A percentile compares a stretch with the other conserved stretches of the same genome.
Evolutionary conservation across 1,284 basidiomycete genomes (phyloP).

Genomic region (Sporisorium sorghi): DNA sequence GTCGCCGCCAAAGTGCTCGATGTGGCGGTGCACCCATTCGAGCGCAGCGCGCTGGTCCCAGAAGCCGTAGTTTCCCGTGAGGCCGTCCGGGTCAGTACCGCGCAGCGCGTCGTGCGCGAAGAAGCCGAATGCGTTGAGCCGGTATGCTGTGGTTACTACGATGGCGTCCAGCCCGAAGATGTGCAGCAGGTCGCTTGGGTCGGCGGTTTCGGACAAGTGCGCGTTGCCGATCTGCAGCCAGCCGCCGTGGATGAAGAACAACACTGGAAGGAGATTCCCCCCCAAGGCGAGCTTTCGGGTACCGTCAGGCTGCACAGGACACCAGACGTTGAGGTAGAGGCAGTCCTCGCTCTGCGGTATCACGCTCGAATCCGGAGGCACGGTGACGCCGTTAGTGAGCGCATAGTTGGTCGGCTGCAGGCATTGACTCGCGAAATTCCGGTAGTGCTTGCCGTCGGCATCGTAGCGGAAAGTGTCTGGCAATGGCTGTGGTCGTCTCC

Average conservation of each 20-base stretch:
- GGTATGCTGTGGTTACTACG: constrained; percentile 45
- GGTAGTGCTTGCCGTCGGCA: constrained; percentile 25
- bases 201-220: constrained; percentile 13
- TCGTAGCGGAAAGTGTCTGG: constrained; percentile 29
- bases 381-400: constrained; percentile 26
- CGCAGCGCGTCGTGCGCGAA: constrained; percentile 37
- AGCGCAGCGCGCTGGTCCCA: constrained; percentile 54
- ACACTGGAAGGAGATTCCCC: constrained; percentile 42
- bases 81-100: constrained; percentile 22
- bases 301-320: constrained; percentile 17
- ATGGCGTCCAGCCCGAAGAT: constrained; percentile 27
- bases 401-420: constrained; percentile 41
- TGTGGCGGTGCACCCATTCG: constrained; percentile 61
- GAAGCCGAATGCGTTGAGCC: constrained; percentile 55
- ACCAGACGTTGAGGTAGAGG: constrained; percentile 54
- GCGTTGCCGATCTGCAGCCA: constrained; percentile 53
- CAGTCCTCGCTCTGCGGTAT: constrained; percentile 43
- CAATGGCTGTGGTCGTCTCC: constrained; percentile 39
- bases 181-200: constrained; percentile 40
- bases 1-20: constrained; percentile 64
- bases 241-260: constrained; percentile 53
- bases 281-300: too few species aligned
- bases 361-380: constrained; percentile 6
- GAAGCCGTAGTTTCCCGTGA: constrained; percentile 55
- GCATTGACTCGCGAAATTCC: constrained; percentile 19